Conservation (phyloP, 306 rosid genomes). For the Comarum palustre region DNA sequence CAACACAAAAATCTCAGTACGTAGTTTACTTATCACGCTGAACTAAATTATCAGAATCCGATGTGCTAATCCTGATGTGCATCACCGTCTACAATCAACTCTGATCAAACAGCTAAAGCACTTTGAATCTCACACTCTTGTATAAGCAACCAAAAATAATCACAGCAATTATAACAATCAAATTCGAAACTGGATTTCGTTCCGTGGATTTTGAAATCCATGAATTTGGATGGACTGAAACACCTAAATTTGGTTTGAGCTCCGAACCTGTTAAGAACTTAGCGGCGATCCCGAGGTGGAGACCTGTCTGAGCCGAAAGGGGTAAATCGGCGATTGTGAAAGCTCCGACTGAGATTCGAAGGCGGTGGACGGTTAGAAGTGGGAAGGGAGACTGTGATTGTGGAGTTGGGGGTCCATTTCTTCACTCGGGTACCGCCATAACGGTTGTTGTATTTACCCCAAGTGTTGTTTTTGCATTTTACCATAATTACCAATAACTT, state of each 20-base stretch:
- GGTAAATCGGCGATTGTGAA: background rate
- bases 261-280: background rate
- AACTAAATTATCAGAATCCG: background rate
- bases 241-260: background rate
- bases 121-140: constrained; percentile 1
- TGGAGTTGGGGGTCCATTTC: background rate
- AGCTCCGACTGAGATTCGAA: background rate
- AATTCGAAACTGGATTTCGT: background rate
- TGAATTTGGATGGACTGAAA: background rate
- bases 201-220: background rate
- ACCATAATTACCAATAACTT: no score
- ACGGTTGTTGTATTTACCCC: no score
- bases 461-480: no score
- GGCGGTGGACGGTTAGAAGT: background rate
- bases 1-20: background rate
- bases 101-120: constrained; percentile 2
- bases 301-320: background rate
- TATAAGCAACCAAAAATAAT: background rate
- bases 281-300: constrained; percentile 5
- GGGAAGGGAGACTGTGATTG: constrained; percentile 1
- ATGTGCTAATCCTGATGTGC: background rate
- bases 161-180: background rate
- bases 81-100: background rate
- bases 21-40: background rate
- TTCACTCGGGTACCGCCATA: constrained; percentile 3